phyloP scores from a whole-genome alignment of 1,284 basidiomycete species.

The Cryptococcus maquisensis region DNA sequence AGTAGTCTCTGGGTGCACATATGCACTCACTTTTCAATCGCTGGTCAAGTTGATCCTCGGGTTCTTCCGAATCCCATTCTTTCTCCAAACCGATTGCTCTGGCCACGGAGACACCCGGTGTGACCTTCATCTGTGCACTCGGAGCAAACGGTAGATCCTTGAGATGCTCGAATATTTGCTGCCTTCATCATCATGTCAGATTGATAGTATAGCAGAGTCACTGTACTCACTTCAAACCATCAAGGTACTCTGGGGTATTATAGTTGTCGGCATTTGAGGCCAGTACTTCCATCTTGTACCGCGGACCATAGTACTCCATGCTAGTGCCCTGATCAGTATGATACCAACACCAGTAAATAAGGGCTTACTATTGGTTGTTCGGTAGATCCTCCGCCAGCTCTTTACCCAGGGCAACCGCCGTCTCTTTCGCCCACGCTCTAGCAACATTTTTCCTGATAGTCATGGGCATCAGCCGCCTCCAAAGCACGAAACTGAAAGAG shows the following conservation, averaged over 20 bases:
- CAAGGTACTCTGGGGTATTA: slow-evolving; percentile 80
- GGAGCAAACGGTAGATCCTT: slow-evolving; percentile 75
- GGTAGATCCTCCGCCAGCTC: slow-evolving; percentile 81
- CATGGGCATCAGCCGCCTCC: background rate
- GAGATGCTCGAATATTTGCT: slow-evolving; percentile 71
- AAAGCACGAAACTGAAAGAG: slow-evolving; percentile 2
- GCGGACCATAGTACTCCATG: slow-evolving; percentile 95
- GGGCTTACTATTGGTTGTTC: slow-evolving; percentile 73
- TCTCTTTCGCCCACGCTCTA: slow-evolving; percentile 93
- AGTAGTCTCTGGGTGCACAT: background rate
- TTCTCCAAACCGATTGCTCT: slow-evolving; percentile 39
- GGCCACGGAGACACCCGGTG: slow-evolving; percentile 55
- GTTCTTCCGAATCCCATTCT: slow-evolving; percentile 40
- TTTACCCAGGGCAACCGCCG: slow-evolving; percentile 82
- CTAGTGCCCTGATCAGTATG: slow-evolving; percentile 11
- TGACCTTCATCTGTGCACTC: slow-evolving; percentile 79
- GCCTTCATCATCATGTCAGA: slow-evolving; percentile 46
- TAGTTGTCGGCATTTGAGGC: slow-evolving; percentile 91
- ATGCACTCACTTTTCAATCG: slow-evolving; percentile 40
- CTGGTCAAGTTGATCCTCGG: slow-evolving; percentile 47
- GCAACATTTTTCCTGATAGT: slow-evolving; percentile 72
- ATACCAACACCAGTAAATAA: background rate
- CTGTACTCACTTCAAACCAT: slow-evolving; percentile 58
- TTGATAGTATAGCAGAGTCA: background rate
- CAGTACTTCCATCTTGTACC: slow-evolving; percentile 86